Evolutionary conservation across 2,329 filamentous ascomycete genomes (phyloP), one percentile per base, ranked within the genome.

Genomic region (Botrytis sinoallii): DNA sequence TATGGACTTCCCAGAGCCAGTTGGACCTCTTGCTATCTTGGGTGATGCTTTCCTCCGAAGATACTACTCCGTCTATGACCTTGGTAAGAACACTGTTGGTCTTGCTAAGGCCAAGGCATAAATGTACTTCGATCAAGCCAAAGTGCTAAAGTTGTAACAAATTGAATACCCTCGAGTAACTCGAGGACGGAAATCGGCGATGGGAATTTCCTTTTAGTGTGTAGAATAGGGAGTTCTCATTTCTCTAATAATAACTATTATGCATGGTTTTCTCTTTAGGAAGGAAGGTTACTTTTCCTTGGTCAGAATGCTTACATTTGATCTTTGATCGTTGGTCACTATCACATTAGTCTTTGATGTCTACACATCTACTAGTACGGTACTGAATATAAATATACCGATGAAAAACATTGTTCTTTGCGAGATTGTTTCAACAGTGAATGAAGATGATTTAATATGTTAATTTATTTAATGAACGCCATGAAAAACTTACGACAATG

Each of bases 61-160:
- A 82, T 97, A 91, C 88, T 98, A 98, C 89, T 97, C 94, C 77
- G 92, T 99, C 82, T 99, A 99, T 83, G 94, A 99, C 84, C 88
- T 98, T 75, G 95, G 93, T 83, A 95, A 93, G 87, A 88, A 92
- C 82, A 91, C 92, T 73, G 94, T 99, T 76, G 95, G 94, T 81
- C 89, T 99, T 80, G 96, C 95, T 81, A 91, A 92, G 85, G 88
- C 95, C 78, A 96, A 75, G 73, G 69, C 42, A 25, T 55, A 72
- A 69, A 55, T 69, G 25, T 18, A 44, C 5, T 32, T 18, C 55
- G n/a, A 25, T 57, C 18, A 48, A 69, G 48, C 38, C 46, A 69
- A 52, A 42, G 40, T 29, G 70, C 25, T n/a, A 65, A 71, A 63
- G 32, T 68, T 72, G 71, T 68, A 68, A 68, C 29, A 60, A 72